These are phyloP conservation scores for Phytopythium helicoides DNA, from an alignment of 352 stramenopile genomes.

Conservation along the genomic window DNA sequence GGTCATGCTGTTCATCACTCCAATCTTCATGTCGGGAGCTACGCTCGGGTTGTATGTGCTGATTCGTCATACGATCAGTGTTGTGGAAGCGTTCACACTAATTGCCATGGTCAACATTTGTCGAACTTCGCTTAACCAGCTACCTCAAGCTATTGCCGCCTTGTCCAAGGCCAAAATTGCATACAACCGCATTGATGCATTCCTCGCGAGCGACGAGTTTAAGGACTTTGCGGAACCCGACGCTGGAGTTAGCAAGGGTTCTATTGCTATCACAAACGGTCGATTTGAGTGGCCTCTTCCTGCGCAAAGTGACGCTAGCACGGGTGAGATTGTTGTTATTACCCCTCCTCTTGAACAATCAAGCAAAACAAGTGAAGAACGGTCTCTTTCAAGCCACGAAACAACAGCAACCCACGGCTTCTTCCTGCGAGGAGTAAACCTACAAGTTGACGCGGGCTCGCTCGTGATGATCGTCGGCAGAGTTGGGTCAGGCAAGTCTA, in stretches of 20 bases:
- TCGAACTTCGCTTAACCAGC: conserved; percentile 20
- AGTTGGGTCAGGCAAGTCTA: conserved; percentile 55
- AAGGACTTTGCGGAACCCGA: neutral
- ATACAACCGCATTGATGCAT: conserved; percentile 24
- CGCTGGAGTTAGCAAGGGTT: neutral
- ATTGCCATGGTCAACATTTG: conserved; percentile 32
- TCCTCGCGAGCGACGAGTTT: conserved; percentile 18
- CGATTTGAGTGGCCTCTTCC: conserved; percentile 26
- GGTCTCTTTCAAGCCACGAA: neutral
- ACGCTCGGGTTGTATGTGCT: conserved; percentile 26
- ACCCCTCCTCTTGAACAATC: neutral
- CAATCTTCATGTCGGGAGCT: conserved; percentile 21
- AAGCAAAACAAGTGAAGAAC: neutral
- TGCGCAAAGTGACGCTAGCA: neutral
- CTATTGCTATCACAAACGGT: conserved; percentile 17
- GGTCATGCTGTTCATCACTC: conserved; percentile 34
- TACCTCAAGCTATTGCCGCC: conserved; percentile 15
- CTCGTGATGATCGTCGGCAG: conserved; percentile 56
- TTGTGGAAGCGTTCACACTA: conserved; percentile 29
- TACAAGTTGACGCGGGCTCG: conserved; percentile 59
- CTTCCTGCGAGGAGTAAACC: conserved; percentile 26
- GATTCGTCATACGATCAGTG: conserved; percentile 17
- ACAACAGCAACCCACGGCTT: conserved; percentile 12
- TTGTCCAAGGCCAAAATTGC: conserved; percentile 27
- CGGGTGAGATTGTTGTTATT: conserved; percentile 22